A percentile compares a stretch with the other conserved stretches of the same genome.
phyloP scores from a whole-genome alignment of 768 basidiomycete species.

The Lepiota brunneoincarnata region DNA sequence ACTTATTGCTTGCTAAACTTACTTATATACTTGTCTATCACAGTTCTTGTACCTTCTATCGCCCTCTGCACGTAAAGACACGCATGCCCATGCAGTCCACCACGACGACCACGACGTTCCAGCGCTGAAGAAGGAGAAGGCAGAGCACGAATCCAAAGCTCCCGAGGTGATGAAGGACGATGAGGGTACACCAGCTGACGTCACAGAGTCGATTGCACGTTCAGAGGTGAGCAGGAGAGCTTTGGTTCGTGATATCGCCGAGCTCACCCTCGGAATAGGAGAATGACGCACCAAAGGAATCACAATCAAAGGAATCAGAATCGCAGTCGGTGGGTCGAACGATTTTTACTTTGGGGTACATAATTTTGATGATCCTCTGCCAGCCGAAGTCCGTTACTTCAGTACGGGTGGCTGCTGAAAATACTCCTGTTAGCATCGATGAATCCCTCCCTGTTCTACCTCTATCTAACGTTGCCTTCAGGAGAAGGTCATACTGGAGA shows the following conservation, averaged over 20 bases:
- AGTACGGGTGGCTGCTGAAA: background rate
- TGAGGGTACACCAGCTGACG: conserved; percentile 37
- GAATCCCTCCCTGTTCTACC: background rate
- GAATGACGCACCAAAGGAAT: conserved; percentile 25
- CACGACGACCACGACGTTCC: conserved; percentile 34
- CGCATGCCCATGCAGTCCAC: conserved; percentile 26
- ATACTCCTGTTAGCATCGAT: conserved; percentile 2
- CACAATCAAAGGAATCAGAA: conserved; percentile 4
- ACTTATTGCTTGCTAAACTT: background rate
- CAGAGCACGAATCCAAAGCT: conserved; percentile 15
- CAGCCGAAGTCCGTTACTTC: background rate
- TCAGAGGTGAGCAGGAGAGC: conserved; percentile 25
- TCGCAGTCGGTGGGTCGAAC: conserved; percentile 17
- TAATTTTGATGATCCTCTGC: background rate
- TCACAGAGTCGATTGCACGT: conserved; percentile 28
- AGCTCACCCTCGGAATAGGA: conserved; percentile 14
- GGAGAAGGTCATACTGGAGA: background rate
- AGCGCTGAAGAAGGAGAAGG: conserved; percentile 19
- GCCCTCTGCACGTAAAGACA: conserved; percentile 34
- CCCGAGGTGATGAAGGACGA: conserved; percentile 34
- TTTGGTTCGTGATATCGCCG: background rate
- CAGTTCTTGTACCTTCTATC: conserved; percentile 42
- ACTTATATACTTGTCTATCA: conserved; percentile 5
- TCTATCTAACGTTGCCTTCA: background rate
- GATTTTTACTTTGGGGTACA: background rate